Base-by-base conservation (phyloP, 768 basidiomycete genomes). In the Lepiota brunneoincarnata region DNA sequence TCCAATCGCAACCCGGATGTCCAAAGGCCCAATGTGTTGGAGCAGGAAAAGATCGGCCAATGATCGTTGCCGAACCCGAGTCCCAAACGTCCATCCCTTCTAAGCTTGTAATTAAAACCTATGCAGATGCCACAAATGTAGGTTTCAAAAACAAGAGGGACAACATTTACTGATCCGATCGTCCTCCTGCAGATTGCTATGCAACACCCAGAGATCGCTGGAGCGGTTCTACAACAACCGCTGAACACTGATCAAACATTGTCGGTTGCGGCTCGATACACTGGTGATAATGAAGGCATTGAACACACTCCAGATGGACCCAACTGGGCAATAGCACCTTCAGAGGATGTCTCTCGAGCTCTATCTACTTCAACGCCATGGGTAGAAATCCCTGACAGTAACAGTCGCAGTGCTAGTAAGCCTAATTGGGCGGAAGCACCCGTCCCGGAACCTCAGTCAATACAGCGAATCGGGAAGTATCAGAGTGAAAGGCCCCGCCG, bases 51-150 rank as follows among this genome's bases (percentile, higher is more conserved):
- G 7, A 10, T 31, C 7, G 31, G 14, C 36, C 26, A n/a, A 23
- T 28, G 6, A 26, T 9, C 37, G 40, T n/a, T 44, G 36, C 36
- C 20, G 15, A 54, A 54, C 26, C 35, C 40, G 14, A 15, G 21
- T 20, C 14, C 12, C 35, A 35, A n/a, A 39, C 39, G 31, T 28
- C 56, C 17, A 43, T 50, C 20, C 58, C 68, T n/a, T 62, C 63
- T 54, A 44, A 60, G 38, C 4, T 31, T 9, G 7, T 31, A 9
- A 58, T 66, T 35, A 56, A 60, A 34, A 75, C 73, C 12, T 75
- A 72, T 52, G 73, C 72, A 4, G 73, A 75, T 59, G 70, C 73
- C 37, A 65, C 71, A 21, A 72, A 75, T 59, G 74, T 72, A 61
- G 58, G 67, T 56, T 9, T n/a, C n/a, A 3, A 47, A 44, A 5